Conservation (phyloP, 139 green algal genomes). For the Chlamydomonas sp. region DNA sequence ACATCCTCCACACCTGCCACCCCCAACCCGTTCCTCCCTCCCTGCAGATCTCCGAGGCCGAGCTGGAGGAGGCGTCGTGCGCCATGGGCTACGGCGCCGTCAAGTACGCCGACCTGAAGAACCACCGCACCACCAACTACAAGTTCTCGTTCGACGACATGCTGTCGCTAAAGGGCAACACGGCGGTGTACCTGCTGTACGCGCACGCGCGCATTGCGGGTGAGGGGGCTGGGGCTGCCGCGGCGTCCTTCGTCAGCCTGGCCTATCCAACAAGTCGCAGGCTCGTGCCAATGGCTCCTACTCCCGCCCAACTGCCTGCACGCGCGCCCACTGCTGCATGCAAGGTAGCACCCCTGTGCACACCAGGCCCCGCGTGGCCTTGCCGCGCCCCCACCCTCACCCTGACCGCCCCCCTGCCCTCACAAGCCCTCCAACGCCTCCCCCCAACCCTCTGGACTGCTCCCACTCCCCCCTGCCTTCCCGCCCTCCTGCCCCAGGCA, state of each 20-base stretch:
- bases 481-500: conserved; percentile 42
- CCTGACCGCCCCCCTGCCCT: too few species aligned
- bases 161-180: conserved; percentile 96
- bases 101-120: conserved; percentile 99
- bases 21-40: too few species aligned
- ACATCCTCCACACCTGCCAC: not conserved
- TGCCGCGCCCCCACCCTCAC: too few species aligned
- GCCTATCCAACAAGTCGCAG: not conserved
- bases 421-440: too few species aligned
- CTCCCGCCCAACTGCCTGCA: conserved; percentile 21
- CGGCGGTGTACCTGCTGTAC: conserved; percentile 98
- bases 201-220: conserved; percentile 92
- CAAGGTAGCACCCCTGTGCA: too few species aligned
- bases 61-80: conserved; percentile 75
- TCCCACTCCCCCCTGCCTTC: not conserved
- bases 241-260: not conserved
- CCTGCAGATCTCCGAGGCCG: conserved; percentile 51
- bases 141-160: conserved; percentile 96
- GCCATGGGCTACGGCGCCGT: conserved; percentile 96
- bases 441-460: too few species aligned
- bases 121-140: conserved; percentile 96
- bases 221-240: conserved; percentile 23
- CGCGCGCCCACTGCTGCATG: too few species aligned
- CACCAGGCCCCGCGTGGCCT: too few species aligned
- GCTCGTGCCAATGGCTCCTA: not conserved